Evolutionary conservation across 225 moss, liverwort and hornwort genomes (phyloP), one percentile per base, ranked within the genome.

Genomic region (Polytrichum formosum): DNA sequence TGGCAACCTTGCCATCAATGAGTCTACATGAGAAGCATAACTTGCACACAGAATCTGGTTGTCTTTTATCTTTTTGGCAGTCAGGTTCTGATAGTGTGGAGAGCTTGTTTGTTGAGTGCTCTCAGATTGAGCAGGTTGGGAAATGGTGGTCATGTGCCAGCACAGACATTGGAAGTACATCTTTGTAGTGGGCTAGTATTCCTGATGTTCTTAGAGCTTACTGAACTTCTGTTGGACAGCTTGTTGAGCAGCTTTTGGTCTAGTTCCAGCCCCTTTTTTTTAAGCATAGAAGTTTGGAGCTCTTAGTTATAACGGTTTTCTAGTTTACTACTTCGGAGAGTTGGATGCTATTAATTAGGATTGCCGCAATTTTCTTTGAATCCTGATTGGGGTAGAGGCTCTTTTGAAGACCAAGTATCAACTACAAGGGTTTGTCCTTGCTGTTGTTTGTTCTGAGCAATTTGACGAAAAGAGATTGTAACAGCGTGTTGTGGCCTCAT

Each of bases 381-480:
- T 72, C 72, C 70, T 67, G 75, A 62, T 75, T 73, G 82, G 75
- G 73, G 71, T 7, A 13, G 29, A 77, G 59, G 80, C 65, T 6
- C 61, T 55, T 74, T 23, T 80, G 73, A 8, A 64, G 62, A 56
- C 29, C 10, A 27, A 22, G 70, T 61, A 0, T 55, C 65, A 75
- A 46, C 31, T 63, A 6, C 5, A 54, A 64, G 76, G 77, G 65
- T 77, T 13, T 1, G 65, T 80, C 80, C 86, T 75, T 75, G 82
- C 80, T 86, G 86, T 73, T 83, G 77, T 86, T 75, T 71, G 80
- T 78, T 72, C 77, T 73, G 80, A 83, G 86, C 86, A 75, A 25
- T 78, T 68, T 54, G 70, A 77, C 66, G 73, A 83, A 77, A 59
- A 84, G 71, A 46, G 13, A 46, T 46, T 13, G 46, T 46, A 46